Evolutionary conservation across 257 asterid species (phyloP).

Genomic region (Knoxia roxburghii): DNA sequence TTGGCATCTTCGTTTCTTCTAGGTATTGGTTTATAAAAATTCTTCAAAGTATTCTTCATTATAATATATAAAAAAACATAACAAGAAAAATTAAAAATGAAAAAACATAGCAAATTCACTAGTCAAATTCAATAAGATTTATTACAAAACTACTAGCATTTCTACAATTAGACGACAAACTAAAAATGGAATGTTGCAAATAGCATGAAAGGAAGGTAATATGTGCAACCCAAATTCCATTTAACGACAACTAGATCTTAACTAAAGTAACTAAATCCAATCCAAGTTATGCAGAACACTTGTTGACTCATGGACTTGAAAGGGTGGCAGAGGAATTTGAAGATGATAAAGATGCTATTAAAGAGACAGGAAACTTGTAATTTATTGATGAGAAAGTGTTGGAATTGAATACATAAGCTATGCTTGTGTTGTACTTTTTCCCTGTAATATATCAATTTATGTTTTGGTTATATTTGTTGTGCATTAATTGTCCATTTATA

Average conservation of each 20-base stretch:
- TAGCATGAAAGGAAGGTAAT: background rate
- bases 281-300: constrained; percentile 31
- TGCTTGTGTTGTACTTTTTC: too few relatives aligned
- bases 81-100: too few relatives aligned
- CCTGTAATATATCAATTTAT: too few relatives aligned
- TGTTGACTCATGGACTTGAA: constrained; percentile 92
- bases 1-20: too few relatives aligned
- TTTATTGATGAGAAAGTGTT: constrained; percentile 67
- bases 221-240: background rate
- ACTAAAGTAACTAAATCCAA: constrained; percentile 1
- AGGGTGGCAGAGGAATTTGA: constrained; percentile 79
- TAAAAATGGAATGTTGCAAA: constrained; percentile 1
- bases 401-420: constrained; percentile 51
- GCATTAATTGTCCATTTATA: too few relatives aligned
- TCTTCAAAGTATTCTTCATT: too few relatives aligned
- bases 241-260: background rate
- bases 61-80: too few relatives aligned
- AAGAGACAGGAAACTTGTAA: constrained; percentile 52
- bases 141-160: background rate
- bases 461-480: too few relatives aligned
- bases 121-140: background rate
- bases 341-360: constrained; percentile 47
- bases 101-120: too few relatives aligned
- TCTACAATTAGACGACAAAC: background rate
- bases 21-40: too few relatives aligned